A percentile compares a stretch with the other conserved stretches of the same genome.
phyloP scores from a whole-genome alignment of 805 yeast genomes.

The Blastobotrys mokoenaii region DNA sequence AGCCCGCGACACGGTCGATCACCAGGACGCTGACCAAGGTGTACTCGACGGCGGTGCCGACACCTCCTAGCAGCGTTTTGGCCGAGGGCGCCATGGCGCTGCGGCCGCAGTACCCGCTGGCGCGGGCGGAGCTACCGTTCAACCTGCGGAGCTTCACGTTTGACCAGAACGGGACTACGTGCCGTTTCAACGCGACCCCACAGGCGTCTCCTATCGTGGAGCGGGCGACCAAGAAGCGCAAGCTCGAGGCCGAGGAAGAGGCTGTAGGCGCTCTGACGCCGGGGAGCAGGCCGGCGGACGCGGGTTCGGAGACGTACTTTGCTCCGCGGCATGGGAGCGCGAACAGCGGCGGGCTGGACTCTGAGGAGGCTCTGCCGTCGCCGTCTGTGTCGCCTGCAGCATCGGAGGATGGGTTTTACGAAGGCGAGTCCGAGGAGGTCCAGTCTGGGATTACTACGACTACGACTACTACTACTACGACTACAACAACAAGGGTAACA shows the following conservation, averaged over 20 bases:
- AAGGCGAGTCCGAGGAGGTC: background rate
- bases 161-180: conserved; percentile 18
- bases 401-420: background rate
- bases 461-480: conserved; percentile 2
- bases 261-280: background rate
- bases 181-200: conserved; percentile 22
- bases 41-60: no score
- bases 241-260: background rate
- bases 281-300: background rate
- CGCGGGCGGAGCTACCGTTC: conserved; percentile 27
- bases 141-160: conserved; percentile 26
- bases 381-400: conserved; percentile 22
- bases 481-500: conserved; percentile 3
- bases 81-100: no score
- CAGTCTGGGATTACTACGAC: background rate
- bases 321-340: background rate
- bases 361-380: conserved; percentile 15
- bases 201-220: no score
- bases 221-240: background rate
- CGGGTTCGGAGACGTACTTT: background rate
- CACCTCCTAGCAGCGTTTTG: no score
- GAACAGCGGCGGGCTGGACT: background rate
- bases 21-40: no score
- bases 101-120: conserved; percentile 23
- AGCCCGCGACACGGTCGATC: no score